A percentile compares a stretch with the other conserved stretches of the same genome.
These are phyloP conservation scores for Sarocladium strictum DNA, from an alignment of 2,329 filamentous ascomycete genomes.

Conservation along the genomic window DNA sequence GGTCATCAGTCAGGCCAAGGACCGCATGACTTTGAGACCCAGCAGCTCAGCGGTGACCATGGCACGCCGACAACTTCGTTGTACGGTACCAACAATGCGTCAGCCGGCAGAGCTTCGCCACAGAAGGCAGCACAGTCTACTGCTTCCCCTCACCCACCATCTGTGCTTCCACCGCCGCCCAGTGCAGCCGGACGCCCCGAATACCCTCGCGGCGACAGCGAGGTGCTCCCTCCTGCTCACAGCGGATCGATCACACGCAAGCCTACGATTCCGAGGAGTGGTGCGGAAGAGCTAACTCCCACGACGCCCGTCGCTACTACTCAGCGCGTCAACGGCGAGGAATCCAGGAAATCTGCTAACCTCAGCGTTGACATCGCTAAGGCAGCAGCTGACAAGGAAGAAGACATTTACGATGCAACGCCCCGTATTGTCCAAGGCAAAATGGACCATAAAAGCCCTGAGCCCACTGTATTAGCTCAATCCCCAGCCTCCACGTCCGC, in stretches of 20 bases:
- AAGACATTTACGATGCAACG: constrained; percentile 28
- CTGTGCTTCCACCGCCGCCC: neutral
- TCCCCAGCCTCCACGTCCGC: neutral
- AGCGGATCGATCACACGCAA: neutral
- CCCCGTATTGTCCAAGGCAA: constrained; percentile 17
- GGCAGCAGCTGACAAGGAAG: constrained; percentile 17
- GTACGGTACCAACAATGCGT: neutral
- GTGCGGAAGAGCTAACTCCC: neutral
- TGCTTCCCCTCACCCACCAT: neutral
- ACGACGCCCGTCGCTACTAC: neutral
- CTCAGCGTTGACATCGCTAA: constrained; percentile 15
- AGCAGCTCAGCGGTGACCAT: neutral
- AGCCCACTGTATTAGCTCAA: neutral
- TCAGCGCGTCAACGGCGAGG: neutral
- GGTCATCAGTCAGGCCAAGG: neutral
- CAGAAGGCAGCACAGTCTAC: neutral
- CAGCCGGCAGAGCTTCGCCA: neutral
- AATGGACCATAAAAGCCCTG: neutral
- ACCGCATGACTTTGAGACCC: neutral
- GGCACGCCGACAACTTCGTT: neutral
- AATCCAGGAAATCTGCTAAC: neutral
- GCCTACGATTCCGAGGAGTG: neutral
- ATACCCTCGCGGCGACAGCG: constrained; percentile 1
- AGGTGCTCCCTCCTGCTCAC: neutral
- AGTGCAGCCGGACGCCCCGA: neutral